Evolutionary conservation across 2,329 filamentous ascomycete genomes (phyloP), one percentile per base, ranked within the genome.

Genomic region (Leptoxyphium fumago): DNA sequence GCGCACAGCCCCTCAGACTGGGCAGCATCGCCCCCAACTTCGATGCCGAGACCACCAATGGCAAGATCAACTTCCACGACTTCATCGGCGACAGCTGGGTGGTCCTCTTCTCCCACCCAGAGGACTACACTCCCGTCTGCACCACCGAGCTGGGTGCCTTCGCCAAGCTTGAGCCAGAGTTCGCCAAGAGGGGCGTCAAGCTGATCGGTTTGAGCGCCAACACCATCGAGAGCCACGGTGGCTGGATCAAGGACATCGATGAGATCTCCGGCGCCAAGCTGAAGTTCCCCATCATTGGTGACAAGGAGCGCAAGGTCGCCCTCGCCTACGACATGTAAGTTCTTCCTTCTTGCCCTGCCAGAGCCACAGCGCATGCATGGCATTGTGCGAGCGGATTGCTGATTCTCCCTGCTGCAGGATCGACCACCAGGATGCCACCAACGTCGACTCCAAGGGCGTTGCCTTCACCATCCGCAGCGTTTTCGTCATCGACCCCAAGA

Each of bases 41-140:
- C 70, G 64, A 79, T 55, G 77, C 79, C 48, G 72, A 80, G 56
- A 81, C 79, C 54, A 82, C 79, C 51, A 61, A 69, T 50, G 79
- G 78, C 46, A 69, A 70, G 44, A 80, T 82, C 60, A 71, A 81
- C 64, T 83, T 83, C 71, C 79, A 83, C 67, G 68, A 81, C 54
- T 83, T 76, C 69, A 80, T 82, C 52, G 78, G 77, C 56, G 70
- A 80, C 67, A 77, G 71, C 54, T 83, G 78, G 78, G 75, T 78
- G 48, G 70, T 83, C 50, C 71, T 83, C 52, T 83, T 83, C 72
- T 82, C 78, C 39, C 78, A 83, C 66, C 78, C 79, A 38, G 78
- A 71, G 54, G 69, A 72, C 60, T 75, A 72, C 64, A 75, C 72
- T 7, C 72, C 72, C 41, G 72, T 75, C 50, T 75, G 75, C 68